Conservation (phyloP, 2,329 filamentous ascomycete species). For the Dichotomopilus funicola region DNA sequence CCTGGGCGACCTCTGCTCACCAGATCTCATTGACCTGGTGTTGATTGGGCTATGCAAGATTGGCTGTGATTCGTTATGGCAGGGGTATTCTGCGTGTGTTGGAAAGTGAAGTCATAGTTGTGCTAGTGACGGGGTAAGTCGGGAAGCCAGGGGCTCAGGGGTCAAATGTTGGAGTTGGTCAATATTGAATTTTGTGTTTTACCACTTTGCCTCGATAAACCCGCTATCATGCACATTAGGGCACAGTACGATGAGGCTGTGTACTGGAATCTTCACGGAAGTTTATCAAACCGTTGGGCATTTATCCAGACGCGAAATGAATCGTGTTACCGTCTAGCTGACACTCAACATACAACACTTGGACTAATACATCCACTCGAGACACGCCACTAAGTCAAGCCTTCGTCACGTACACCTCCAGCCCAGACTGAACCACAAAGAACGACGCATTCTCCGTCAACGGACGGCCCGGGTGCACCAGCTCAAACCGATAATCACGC, state of each 20-base stretch:
- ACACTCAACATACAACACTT: no score
- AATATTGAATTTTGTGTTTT: no score
- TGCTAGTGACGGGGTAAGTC: not conserved
- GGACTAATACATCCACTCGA: no score
- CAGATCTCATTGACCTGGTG: conserved; percentile 6
- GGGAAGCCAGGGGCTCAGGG: no score
- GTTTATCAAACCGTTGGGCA: no score
- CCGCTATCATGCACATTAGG: no score
- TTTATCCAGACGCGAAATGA: no score
- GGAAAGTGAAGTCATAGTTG: not conserved
- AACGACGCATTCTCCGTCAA: conserved; percentile 51
- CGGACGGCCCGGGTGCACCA: conserved; percentile 43
- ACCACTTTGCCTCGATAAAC: no score
- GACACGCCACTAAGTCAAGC: not conserved
- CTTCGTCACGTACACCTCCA: conserved; percentile 42
- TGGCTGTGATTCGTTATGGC: conserved; percentile 22
- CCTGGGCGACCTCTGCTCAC: conserved; percentile 14
- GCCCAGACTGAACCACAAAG: conserved; percentile 52
- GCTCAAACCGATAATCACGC: conserved; percentile 47
- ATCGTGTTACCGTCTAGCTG: no score
- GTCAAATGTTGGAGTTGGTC: no score
- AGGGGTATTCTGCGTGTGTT: conserved; percentile 23
- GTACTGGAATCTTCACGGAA: no score
- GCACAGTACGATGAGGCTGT: no score
- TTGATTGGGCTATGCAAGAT: conserved; percentile 23